Percentiles rank a stretch among this genome's conserved stretches.
Conservation (phyloP, 164 flowering plant genomes). For the Nymphaea thermarum region DNA sequence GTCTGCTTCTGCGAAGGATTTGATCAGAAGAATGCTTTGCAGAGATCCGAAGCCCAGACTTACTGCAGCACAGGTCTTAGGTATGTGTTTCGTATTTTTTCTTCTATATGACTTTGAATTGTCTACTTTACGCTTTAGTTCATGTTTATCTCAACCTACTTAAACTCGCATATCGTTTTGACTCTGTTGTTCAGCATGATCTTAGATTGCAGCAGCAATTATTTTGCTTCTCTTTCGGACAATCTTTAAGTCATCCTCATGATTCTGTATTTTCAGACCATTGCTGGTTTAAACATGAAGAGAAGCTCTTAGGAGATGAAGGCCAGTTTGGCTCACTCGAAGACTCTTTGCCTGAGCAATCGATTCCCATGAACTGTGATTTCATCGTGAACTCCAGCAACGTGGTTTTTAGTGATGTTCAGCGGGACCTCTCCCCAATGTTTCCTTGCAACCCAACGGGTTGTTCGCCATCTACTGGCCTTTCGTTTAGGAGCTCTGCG, state of each 20-base stretch:
- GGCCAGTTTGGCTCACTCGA: not conserved
- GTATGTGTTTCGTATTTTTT: constrained; percentile 19
- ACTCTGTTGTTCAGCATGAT: too few species aligned
- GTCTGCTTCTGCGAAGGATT: constrained; percentile 55
- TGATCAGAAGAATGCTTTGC: constrained; percentile 62
- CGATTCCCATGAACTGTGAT: constrained; percentile 18
- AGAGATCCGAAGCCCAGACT: constrained; percentile 55
- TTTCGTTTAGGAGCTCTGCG: not conserved
- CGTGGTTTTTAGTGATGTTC: constrained; percentile 17
- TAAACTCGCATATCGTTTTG: not conserved
- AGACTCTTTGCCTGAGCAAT: not conserved
- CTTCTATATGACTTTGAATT: not conserved
- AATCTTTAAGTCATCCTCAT: not conserved
- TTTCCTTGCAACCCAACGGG: constrained; percentile 29
- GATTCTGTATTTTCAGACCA: constrained; percentile 32
- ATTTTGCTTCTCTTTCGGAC: not conserved
- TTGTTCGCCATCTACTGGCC: not conserved
- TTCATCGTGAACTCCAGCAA: constrained; percentile 48
- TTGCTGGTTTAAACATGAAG: constrained; percentile 36
- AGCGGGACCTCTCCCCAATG: constrained; percentile 28
- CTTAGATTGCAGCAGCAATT: too few species aligned
- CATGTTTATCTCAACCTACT: not conserved
- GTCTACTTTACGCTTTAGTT: not conserved
- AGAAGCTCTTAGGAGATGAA: constrained; percentile 7
- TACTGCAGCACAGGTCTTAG: constrained; percentile 62